phyloP scores from a whole-genome alignment of 345 rosid genomes.

The Citrus mangshanensis region DNA sequence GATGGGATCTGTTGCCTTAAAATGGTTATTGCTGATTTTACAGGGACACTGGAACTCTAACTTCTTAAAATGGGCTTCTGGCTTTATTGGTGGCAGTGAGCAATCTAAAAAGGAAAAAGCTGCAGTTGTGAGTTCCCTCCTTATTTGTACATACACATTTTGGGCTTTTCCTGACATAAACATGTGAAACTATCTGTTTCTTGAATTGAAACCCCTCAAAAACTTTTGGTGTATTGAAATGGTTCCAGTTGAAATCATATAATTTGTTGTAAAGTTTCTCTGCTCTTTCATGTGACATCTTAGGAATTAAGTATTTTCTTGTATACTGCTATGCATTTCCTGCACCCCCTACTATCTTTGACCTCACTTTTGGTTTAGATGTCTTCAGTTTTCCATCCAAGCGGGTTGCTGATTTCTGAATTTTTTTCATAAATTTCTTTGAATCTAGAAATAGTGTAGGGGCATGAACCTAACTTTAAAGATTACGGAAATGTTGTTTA shows the following conservation, averaged over 20 bases:
- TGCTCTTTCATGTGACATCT: not conserved
- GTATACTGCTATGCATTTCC: not conserved
- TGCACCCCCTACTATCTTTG: not conserved
- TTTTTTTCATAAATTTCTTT: not conserved
- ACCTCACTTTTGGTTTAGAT: not conserved
- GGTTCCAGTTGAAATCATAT: not conserved
- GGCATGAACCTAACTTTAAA: not conserved
- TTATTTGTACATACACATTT: not conserved
- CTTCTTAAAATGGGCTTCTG: conserved; percentile 92
- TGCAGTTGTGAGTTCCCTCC: conserved; percentile 34
- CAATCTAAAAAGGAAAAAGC: conserved; percentile 41
- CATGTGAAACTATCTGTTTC: not conserved
- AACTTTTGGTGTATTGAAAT: not conserved
- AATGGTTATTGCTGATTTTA: conserved; percentile 17
- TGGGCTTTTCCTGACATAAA: not conserved
- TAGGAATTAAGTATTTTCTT: not conserved
- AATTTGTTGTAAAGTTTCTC: not conserved
- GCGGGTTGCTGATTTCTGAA: not conserved
- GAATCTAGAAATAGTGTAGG: not conserved
- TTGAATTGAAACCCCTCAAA: not conserved
- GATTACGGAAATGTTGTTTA: not conserved
- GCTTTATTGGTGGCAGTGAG: conserved; percentile 66
- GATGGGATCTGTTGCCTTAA: conserved; percentile 3
- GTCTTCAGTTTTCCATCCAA: not conserved
- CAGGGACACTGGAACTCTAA: conserved; percentile 90